Conservation (phyloP, 2,329 filamentous ascomycete genomes). For the Fusarium tanahbumbuense region DNA sequence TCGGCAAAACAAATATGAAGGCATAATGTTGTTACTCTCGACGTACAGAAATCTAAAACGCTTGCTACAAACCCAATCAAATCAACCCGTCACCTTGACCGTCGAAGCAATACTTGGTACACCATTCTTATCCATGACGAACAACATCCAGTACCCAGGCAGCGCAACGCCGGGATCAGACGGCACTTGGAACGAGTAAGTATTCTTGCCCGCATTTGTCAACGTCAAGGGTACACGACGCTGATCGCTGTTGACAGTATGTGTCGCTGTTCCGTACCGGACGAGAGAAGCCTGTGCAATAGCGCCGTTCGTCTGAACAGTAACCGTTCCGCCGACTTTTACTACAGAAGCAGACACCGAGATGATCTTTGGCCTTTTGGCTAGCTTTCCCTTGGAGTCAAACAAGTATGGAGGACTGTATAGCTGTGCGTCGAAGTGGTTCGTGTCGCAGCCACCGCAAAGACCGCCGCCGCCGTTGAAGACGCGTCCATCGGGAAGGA, state of each 20-base stretch:
- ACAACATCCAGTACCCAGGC: constrained; percentile 42
- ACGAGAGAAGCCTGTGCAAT: constrained; percentile 13
- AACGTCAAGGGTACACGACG: constrained; percentile 24
- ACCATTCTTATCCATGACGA: constrained; percentile 32
- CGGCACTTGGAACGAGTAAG: constrained; percentile 28
- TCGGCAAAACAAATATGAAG: too few species aligned
- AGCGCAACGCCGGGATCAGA: constrained; percentile 31
- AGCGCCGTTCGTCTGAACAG: constrained; percentile 1
- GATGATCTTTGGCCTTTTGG: constrained; percentile 19
- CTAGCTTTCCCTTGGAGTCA: constrained; percentile 18
- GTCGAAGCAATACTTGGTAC: constrained; percentile 35
- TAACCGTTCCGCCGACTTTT: constrained; percentile 20
- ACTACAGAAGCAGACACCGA: background rate
- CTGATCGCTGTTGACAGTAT: constrained; percentile 37
- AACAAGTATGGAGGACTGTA: constrained; percentile 31
- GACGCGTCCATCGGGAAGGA: constrained; percentile 28
- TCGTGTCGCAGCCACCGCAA: constrained; percentile 24
- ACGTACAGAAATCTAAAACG: background rate
- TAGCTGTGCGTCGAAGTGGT: constrained; percentile 38
- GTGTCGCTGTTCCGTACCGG: constrained; percentile 32
- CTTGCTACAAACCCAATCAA: background rate
- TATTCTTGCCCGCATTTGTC: background rate
- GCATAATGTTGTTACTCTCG: background rate
- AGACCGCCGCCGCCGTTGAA: constrained; percentile 36
- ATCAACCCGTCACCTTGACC: constrained; percentile 9